Conservation (phyloP, 306 rosid genomes). For the Castanea sativa region DNA sequence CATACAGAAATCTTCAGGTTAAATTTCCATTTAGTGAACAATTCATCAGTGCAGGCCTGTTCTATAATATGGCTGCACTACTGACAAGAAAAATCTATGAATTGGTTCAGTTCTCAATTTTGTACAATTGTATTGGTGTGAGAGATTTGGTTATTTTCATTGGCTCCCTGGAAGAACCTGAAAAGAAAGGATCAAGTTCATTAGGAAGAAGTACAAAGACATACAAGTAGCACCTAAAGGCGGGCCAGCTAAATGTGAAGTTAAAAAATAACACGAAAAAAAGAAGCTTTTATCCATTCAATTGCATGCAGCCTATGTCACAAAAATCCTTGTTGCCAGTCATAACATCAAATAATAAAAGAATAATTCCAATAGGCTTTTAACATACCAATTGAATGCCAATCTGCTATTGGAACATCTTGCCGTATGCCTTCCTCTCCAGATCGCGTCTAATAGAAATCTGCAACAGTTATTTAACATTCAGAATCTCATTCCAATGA, state of each 20-base stretch:
- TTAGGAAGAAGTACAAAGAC: background rate
- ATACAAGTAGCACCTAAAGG: background rate
- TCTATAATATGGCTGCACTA: background rate
- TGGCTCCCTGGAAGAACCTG: slow-evolving; percentile 17
- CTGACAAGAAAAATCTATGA: background rate
- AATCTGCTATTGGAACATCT: slow-evolving; percentile 66
- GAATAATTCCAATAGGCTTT: background rate
- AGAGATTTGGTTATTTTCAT: slow-evolving; percentile 3
- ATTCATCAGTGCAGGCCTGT: background rate
- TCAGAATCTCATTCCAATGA: background rate
- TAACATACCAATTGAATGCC: slow-evolving; percentile 30
- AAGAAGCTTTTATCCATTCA: background rate
- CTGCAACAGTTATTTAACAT: slow-evolving; percentile 33
- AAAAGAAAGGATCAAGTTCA: background rate
- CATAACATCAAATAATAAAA: background rate
- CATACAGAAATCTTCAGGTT: slow-evolving; percentile 16
- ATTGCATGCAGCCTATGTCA: background rate
- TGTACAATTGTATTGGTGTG: slow-evolving; percentile 12
- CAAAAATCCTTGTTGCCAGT: background rate
- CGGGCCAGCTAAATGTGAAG: background rate
- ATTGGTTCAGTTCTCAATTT: slow-evolving; percentile 20
- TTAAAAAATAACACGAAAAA: background rate
- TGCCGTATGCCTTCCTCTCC: slow-evolving; percentile 76
- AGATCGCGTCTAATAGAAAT: slow-evolving; percentile 65
- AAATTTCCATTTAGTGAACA: background rate